Conservation (phyloP, 1,139 yeast genomes). For the Zygosaccharomyces pseudobailii region DNA sequence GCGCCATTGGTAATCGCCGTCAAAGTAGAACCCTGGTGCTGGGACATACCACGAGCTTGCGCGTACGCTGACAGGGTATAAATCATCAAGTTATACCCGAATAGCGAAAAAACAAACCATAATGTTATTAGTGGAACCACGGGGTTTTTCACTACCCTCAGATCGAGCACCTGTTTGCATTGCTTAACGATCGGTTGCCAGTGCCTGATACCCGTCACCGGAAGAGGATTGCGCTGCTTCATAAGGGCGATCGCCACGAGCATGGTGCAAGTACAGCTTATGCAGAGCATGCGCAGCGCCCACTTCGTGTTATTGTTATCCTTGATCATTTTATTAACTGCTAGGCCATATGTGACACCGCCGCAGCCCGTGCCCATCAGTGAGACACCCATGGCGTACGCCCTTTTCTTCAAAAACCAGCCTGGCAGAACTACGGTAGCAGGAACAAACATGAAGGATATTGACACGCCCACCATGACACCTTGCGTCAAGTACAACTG, state of each 20-base stretch:
- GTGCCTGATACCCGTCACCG: conserved; percentile 26
- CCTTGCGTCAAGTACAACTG: conserved; percentile 71
- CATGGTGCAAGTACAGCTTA: conserved; percentile 38
- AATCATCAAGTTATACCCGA: conserved; percentile 55
- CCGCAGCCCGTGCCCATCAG: conserved; percentile 62
- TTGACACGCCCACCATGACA: conserved; percentile 56
- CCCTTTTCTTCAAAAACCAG: conserved; percentile 56
- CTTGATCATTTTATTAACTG: conserved; percentile 39
- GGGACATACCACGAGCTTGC: conserved; percentile 50
- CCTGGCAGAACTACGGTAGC: conserved; percentile 52
- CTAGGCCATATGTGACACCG: conserved; percentile 41
- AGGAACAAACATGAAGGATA: conserved; percentile 57
- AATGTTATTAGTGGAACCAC: conserved; percentile 35
- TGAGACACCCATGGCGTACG: conserved; percentile 53
- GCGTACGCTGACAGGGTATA: conserved; percentile 61
- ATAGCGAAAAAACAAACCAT: conserved; percentile 52
- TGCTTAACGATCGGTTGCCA: conserved; percentile 15
- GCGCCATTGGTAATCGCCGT: conserved; percentile 61
- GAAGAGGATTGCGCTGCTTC: conserved; percentile 42
- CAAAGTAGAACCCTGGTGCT: conserved; percentile 52
- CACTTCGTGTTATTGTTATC: conserved; percentile 56
- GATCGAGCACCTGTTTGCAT: conserved; percentile 13
- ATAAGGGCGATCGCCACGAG: conserved; percentile 41
- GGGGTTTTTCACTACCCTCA: conserved; percentile 16
- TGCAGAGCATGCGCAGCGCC: conserved; percentile 61